A percentile compares a stretch with the other conserved stretches of the same genome.
phyloP scores from a whole-genome alignment of 2,329 filamentous ascomycete genomes.

The Ceratocystis ficicola region DNA sequence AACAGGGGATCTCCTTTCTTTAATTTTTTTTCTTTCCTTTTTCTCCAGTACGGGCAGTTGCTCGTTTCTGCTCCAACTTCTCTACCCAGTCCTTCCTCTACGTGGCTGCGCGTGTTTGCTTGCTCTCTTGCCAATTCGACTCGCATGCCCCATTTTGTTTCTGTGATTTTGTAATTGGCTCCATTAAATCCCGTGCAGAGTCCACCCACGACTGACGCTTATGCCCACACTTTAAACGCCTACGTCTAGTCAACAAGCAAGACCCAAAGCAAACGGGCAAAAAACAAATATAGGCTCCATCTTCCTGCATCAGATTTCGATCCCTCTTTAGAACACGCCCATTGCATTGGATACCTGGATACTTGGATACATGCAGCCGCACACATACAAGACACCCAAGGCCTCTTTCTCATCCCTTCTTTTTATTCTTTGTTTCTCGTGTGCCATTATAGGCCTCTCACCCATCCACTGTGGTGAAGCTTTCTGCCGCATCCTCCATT shows the following conservation, averaged over 20 bases:
- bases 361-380: no score
- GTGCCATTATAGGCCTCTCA: background rate
- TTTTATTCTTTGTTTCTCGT: constrained; percentile 7
- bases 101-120: constrained; percentile 5
- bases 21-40: no score
- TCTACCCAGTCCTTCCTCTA: background rate
- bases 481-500: background rate
- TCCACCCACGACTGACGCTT: no score
- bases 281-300: constrained; percentile 21
- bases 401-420: constrained; percentile 9
- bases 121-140: background rate
- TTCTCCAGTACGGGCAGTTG: background rate
- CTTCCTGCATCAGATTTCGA: constrained; percentile 17
- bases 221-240: no score
- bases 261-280: constrained; percentile 6
- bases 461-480: background rate
- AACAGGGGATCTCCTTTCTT: background rate
- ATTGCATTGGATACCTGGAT: background rate
- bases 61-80: background rate
- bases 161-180: background rate
- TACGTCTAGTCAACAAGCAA: background rate
- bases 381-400: constrained; percentile 12
- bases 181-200: background rate
- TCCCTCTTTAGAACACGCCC: constrained; percentile 16
- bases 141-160: background rate